Evolutionary conservation across 164 flowering plant species (phyloP), one percentile per base, ranked within the genome.

Genomic region (Piper betle): DNA sequence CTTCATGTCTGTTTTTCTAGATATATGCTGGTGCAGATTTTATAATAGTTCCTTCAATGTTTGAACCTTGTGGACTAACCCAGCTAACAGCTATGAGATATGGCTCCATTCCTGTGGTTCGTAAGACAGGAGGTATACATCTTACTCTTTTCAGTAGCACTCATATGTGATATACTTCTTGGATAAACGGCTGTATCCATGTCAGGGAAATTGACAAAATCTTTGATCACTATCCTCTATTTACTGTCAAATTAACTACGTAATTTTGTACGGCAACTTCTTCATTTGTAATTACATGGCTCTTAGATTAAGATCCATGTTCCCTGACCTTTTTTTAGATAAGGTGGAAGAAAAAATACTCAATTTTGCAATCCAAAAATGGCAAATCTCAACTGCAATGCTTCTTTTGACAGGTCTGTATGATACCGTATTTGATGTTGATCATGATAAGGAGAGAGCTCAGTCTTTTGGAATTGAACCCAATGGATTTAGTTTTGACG

Each of bases 11-110:
- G 10, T 46, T 9, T 15, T 46, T 64, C 50, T 71, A 93, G 97
- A 93, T 93, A 73, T 93, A 93, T 79, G 96, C 96, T 18, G 99
- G 95, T 65, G 75, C 97, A 9, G 97, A 93, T 78, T 84, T 93
- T 73, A 88, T 90, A 70, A 59, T 93, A 25, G 99, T 90, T 60
- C 97, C 99, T 57, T 93, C 99, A 61, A 81, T 93, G 38, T 93
- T 93, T 73, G 99, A 93, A 81, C 99, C 99, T 25, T 93, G 99
- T 74, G 99, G 99, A 52, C 81, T 93, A 37, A 93, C 99, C 18
- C 99, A 93, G 66, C 92, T 93, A 53, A 79, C 58, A 59, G 97
- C 97, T 50, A 93, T 93, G 99, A 80, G 99, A 81, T 93, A 82
- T 71, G 99, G 99, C 55, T 84, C 96, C 56, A 80, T 93, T 68